Evolutionary conservation across 2,329 filamentous ascomycete species (phyloP).

Genomic region (Penicillium nordicum): DNA sequence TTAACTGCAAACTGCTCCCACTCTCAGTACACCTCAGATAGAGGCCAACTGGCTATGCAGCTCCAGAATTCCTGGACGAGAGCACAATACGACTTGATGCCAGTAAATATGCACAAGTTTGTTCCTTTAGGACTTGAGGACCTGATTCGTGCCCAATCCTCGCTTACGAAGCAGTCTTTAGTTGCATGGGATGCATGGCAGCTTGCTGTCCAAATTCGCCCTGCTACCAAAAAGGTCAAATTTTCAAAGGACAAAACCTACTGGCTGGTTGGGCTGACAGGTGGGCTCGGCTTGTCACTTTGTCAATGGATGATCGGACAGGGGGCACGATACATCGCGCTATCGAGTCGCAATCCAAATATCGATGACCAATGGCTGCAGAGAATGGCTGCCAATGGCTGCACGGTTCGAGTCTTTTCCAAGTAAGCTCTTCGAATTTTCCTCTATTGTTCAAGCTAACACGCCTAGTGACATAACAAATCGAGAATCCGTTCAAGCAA

Average conservation of each 20-base stretch:
- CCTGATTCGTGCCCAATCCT: constrained; percentile 6
- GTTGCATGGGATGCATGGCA: constrained; percentile 10
- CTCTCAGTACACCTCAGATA: background rate
- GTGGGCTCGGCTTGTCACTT: constrained; percentile 28
- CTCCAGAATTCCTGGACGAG: constrained; percentile 8
- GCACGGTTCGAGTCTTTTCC: constrained; percentile 19
- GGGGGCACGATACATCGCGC: constrained; percentile 26
- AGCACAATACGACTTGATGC: constrained; percentile 3
- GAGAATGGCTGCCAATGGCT: constrained; percentile 15
- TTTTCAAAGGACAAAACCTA: constrained; percentile 34
- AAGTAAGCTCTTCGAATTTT: constrained; percentile 8
- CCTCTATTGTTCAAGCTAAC: background rate
- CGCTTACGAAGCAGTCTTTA: constrained; percentile 2
- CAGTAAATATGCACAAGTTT: constrained; percentile 12
- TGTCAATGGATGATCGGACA: constrained; percentile 29
- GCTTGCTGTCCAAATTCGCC: constrained; percentile 15
- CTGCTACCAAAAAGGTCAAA: constrained; percentile 16
- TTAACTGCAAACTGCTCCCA: constrained; percentile 5
- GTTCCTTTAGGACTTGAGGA: constrained; percentile 1
- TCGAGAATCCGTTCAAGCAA: constrained; percentile 21
- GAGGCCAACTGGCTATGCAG: background rate
- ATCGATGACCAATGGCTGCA: constrained; percentile 24
- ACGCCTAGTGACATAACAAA: constrained; percentile 19
- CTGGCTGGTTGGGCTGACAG: constrained; percentile 29
- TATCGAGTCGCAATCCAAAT: constrained; percentile 31